Conservation (phyloP, 495 filamentous ascomycete genomes). For the Annulohypoxylon moriforme region DNA sequence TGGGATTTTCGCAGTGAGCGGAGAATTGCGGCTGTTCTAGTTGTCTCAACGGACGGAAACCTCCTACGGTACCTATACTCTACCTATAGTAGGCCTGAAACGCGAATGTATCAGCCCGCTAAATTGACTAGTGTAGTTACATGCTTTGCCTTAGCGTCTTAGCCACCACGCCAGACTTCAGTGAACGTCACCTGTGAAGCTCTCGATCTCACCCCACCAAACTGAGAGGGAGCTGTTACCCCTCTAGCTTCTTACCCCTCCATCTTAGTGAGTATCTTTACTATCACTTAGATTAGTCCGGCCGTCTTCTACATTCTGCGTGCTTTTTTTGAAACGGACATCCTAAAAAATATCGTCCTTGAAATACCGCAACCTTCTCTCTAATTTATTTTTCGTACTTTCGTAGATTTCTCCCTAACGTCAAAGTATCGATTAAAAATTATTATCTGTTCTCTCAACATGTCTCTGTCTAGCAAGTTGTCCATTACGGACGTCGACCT, state of each 20-base stretch:
- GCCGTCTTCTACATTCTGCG: slow-evolving; percentile 14
- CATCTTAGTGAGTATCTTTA: not conserved
- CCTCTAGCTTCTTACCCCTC: slow-evolving; percentile 18
- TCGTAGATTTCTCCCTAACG: slow-evolving; percentile 1
- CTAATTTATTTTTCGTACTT: slow-evolving; percentile 7
- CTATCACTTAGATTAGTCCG: slow-evolving; percentile 23
- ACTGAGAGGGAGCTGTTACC: slow-evolving; percentile 25
- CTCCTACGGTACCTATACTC: slow-evolving; percentile 37
- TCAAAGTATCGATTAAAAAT: slow-evolving; percentile 31
- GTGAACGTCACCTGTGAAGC: slow-evolving; percentile 39
- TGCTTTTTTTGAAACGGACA: slow-evolving; percentile 40
- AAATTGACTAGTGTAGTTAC: slow-evolving; percentile 28
- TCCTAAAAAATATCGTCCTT: slow-evolving; percentile 20
- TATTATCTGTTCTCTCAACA: slow-evolving; percentile 61
- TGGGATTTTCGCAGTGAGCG: slow-evolving; percentile 11
- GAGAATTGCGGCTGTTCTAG: slow-evolving; percentile 17
- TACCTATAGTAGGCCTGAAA: slow-evolving; percentile 14
- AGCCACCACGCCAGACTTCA: slow-evolving; percentile 18
- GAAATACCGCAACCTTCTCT: slow-evolving; percentile 41
- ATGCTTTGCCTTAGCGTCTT: slow-evolving; percentile 21
- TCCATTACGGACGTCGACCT: slow-evolving; percentile 95
- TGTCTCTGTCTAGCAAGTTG: slow-evolving; percentile 99
- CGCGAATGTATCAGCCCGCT: slow-evolving; percentile 26
- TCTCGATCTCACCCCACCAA: slow-evolving; percentile 46
- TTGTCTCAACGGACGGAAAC: not conserved